phyloP scores from a whole-genome alignment of 805 yeast species.

The Kurtzmaniella cleridarum region DNA sequence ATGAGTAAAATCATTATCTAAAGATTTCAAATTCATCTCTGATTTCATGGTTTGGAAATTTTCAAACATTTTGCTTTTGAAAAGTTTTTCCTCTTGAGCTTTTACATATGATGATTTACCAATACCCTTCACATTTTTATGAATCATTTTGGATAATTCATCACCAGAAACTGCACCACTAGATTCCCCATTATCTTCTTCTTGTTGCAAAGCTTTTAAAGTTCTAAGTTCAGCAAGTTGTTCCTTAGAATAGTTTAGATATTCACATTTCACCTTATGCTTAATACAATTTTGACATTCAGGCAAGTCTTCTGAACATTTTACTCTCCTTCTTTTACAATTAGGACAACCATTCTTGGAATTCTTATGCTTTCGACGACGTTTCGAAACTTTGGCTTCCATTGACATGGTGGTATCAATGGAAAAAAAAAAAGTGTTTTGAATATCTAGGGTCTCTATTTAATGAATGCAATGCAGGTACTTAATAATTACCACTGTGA shows the following conservation, averaged over 20 bases:
- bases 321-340: slow-evolving; percentile 46
- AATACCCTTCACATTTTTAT: too few species aligned
- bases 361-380: slow-evolving; percentile 28
- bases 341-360: slow-evolving; percentile 43
- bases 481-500: background rate
- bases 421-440: background rate
- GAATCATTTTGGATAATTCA: background rate
- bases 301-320: slow-evolving; percentile 41
- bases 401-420: background rate
- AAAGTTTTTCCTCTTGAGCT: too few species aligned
- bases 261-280: slow-evolving; percentile 35
- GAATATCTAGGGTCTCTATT: background rate
- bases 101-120: too few species aligned
- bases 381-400: slow-evolving; percentile 7
- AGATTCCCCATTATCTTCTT: slow-evolving; percentile 1
- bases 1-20: too few species aligned
- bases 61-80: too few species aligned
- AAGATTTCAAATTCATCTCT: too few species aligned
- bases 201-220: slow-evolving; percentile 10
- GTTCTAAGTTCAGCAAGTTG: slow-evolving; percentile 23
- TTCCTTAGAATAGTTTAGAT: slow-evolving; percentile 27
- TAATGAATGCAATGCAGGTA: background rate
- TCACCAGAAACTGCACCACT: too few species aligned
- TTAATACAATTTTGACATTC: slow-evolving; percentile 35
- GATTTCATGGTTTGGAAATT: too few species aligned